Percentiles rank a stretch among this genome's conserved stretches.
Evolutionary conservation across 805 yeast genomes (phyloP).

Genomic region (Alloascoidea hylecoeti): DNA sequence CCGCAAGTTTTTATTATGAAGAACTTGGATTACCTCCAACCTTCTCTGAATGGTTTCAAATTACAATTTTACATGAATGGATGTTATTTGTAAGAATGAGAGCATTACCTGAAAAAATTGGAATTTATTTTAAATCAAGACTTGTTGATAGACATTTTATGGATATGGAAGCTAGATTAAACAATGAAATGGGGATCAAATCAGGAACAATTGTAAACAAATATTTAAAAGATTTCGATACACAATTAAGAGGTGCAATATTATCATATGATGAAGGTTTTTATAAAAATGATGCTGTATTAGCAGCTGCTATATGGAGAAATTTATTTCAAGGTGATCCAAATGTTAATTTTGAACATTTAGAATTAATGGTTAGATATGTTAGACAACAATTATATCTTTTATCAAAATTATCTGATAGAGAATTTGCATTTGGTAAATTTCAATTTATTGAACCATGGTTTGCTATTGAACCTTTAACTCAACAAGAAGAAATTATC

Average conservation of each 20-base stretch:
- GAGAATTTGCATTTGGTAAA: slow-evolving; percentile 87
- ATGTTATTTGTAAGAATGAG: slow-evolving; percentile 89
- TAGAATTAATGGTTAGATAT: slow-evolving; percentile 84
- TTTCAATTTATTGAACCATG: slow-evolving; percentile 77
- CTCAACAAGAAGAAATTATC: slow-evolving; percentile 45
- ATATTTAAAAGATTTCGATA: slow-evolving; percentile 79
- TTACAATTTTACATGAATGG: slow-evolving; percentile 87
- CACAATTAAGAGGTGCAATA: slow-evolving; percentile 80
- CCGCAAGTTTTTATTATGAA: slow-evolving; percentile 77
- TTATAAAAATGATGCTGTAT: slow-evolving; percentile 47
- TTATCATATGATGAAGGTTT: slow-evolving; percentile 91
- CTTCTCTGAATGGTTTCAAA: slow-evolving; percentile 94
- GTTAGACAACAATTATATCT: slow-evolving; percentile 84
- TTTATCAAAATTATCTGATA: slow-evolving; percentile 70
- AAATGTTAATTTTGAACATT: slow-evolving; percentile 65
- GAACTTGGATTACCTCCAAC: slow-evolving; percentile 73
- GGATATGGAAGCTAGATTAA: slow-evolving; percentile 78
- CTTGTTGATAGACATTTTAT: slow-evolving; percentile 78
- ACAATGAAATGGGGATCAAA: slow-evolving; percentile 73
- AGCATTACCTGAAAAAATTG: slow-evolving; percentile 84
- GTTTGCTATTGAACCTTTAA: slow-evolving; percentile 59
- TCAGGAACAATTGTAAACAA: slow-evolving; percentile 74
- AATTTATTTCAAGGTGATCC: slow-evolving; percentile 80
- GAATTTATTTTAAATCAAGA: slow-evolving; percentile 83
- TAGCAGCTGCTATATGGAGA: slow-evolving; percentile 39